phyloP scores from a whole-genome alignment of 768 basidiomycete genomes.

The Trametes coccinea region DNA sequence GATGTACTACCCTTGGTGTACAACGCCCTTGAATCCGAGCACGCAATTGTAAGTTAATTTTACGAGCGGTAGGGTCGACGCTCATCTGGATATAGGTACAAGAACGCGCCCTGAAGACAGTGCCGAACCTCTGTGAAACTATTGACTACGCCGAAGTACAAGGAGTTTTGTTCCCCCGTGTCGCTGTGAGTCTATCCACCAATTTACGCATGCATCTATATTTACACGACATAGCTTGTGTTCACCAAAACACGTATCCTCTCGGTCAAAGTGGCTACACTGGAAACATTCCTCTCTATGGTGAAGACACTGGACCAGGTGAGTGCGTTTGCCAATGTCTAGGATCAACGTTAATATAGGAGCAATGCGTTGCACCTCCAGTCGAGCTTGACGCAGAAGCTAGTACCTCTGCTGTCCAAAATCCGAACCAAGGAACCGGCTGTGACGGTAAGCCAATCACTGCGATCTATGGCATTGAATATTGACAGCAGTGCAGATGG shows the following conservation, averaged over 20 bases:
- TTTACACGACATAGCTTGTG: slow-evolving; percentile 57
- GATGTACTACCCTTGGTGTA: slow-evolving; percentile 97
- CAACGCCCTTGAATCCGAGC: slow-evolving; percentile 94
- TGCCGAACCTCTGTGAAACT: slow-evolving; percentile 88
- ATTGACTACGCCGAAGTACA: slow-evolving; percentile 97
- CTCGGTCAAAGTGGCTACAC: slow-evolving; percentile 87
- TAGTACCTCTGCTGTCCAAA: slow-evolving; percentile 91
- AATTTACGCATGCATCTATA: background rate
- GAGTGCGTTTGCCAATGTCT: slow-evolving; percentile 10
- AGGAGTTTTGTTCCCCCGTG: slow-evolving; percentile 84
- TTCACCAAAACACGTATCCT: slow-evolving; percentile 91
- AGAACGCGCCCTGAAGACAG: slow-evolving; percentile 81
- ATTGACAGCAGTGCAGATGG: slow-evolving; percentile 54
- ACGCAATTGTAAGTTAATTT: slow-evolving; percentile 58
- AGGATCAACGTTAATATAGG: background rate
- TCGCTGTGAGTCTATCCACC: slow-evolving; percentile 63
- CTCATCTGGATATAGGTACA: slow-evolving; percentile 63
- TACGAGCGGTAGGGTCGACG: background rate
- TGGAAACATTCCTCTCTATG: slow-evolving; percentile 82
- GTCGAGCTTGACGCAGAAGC: slow-evolving; percentile 89
- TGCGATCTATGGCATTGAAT: background rate
- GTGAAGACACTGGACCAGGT: slow-evolving; percentile 90
- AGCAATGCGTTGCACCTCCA: slow-evolving; percentile 30
- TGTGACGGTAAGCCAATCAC: slow-evolving; percentile 68
- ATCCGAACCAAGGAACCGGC: slow-evolving; percentile 96